These are phyloP conservation scores for Boletus rubescentipes DNA, from an alignment of 768 basidiomycete species.

Conservation along the genomic window DNA sequence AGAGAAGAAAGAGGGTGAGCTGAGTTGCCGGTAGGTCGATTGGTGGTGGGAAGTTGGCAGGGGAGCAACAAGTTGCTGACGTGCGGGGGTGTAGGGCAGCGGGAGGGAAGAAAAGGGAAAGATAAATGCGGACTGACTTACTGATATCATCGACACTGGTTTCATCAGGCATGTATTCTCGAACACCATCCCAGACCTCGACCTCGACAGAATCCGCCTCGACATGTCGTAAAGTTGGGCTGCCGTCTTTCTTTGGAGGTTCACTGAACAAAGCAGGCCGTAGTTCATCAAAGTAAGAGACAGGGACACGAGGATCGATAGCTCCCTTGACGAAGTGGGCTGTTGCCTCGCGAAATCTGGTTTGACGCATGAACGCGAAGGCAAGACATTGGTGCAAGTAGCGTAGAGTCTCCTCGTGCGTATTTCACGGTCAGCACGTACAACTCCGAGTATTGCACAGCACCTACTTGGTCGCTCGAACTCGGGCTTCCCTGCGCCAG, in stretches of 20 bases:
- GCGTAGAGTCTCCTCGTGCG: conserved; percentile 62
- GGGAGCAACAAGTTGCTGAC: conserved; percentile 16
- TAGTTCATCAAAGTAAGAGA: conserved; percentile 80
- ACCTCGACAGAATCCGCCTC: conserved; percentile 46
- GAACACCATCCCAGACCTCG: conserved; percentile 75
- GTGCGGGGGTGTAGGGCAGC: conserved; percentile 22
- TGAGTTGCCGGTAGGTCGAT: conserved; percentile 24
- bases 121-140: conserved; percentile 47
- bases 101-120: conserved; percentile 20
- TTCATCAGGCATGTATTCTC: conserved; percentile 66
- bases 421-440: conserved; percentile 9
- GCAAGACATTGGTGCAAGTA: conserved; percentile 84
- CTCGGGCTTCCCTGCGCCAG: conserved; percentile 9
- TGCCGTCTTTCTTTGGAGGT: neutral
- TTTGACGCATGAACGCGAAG: conserved; percentile 74
- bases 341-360: conserved; percentile 81
- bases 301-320: conserved; percentile 78
- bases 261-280: conserved; percentile 57
- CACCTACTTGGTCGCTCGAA: conserved; percentile 11
- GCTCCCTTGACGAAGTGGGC: conserved; percentile 75
- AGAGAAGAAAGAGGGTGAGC: conserved; percentile 29
- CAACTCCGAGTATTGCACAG: neutral
- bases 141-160: conserved; percentile 79
- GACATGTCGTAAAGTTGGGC: neutral
- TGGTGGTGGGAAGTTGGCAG: conserved; percentile 29